Evolutionary conservation across 148 eudicot genomes (phyloP), one percentile per base, ranked within the genome.

Genomic region (Linanthus parryae): DNA sequence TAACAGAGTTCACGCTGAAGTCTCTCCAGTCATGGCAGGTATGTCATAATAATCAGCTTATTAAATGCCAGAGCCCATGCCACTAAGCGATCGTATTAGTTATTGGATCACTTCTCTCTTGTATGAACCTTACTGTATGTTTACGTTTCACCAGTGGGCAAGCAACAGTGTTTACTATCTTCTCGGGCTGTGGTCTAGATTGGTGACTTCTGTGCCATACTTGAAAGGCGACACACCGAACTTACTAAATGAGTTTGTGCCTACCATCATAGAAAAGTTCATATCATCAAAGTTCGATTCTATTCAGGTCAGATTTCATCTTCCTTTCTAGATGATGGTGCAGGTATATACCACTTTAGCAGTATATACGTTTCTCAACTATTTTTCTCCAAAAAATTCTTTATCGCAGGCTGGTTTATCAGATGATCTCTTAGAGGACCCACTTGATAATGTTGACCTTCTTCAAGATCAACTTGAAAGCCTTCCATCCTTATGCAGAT

Each of bases 381-480:
- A 15, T 48, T 20, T 30, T 29, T 39, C 18, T 45, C 15, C n/a
- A 34, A 61, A 20, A 25, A 37, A 48, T 34, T 31, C 36, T 24
- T 44, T 46, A 19, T 30, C 57, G 49, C 49, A 91, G 98, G 76
- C 74, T 61, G 94, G 71, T 30, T 56, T 58, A 54, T 64, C 81
- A 9, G 86, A 91, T 57, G 95, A 91, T 56, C 73, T 73, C 55
- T 75, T 79, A 0, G 98, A 86, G 69, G 79, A 86, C 61, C 86
- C 95, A 59, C 77, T 91, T 20, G 98, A 91, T 66, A 86, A 79
- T 67, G 70, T 80, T 51, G 98, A 91, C 49, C 70, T 91, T 56
- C 86, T 91, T 66, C 95, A 91, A 54, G 98, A 91, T 56, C 98
- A 91, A 71, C 84, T 91, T 43, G 94, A 86, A 48, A 80, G 81